These are phyloP conservation scores for Penicillium sp. DNA, from an alignment of 2,329 filamentous ascomycete species.

Conservation along the genomic window DNA sequence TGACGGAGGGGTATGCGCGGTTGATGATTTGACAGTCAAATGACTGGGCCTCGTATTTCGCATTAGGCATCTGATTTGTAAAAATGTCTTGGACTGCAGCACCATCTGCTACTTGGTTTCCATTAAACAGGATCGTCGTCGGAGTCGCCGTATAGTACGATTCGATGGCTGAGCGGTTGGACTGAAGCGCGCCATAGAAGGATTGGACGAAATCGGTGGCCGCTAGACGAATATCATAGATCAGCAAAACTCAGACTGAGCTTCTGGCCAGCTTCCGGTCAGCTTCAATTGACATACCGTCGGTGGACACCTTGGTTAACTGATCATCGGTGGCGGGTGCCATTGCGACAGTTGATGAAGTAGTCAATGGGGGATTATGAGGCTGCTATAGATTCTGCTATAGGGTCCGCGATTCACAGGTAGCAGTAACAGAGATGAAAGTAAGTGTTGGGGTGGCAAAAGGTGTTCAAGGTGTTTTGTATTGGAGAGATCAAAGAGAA, in stretches of 20 bases:
- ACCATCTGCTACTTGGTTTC: slow-evolving; percentile 66
- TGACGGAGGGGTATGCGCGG: slow-evolving; percentile 65
- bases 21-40: slow-evolving; percentile 81
- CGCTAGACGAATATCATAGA: slow-evolving; percentile 51
- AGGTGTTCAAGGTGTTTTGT: too few relatives aligned
- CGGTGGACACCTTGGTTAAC: slow-evolving; percentile 47
- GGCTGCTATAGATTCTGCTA: neutral
- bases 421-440: too few relatives aligned
- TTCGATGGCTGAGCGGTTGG: slow-evolving; percentile 59
- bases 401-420: too few relatives aligned
- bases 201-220: slow-evolving; percentile 72
- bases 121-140: slow-evolving; percentile 79
- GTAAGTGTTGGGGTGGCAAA: too few relatives aligned
- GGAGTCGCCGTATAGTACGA: slow-evolving; percentile 69
- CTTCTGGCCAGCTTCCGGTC: neutral
- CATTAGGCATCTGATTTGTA: slow-evolving; percentile 64
- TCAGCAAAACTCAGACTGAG: neutral
- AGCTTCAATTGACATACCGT: slow-evolving; percentile 38
- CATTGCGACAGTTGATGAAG: slow-evolving; percentile 29
- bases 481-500: slow-evolving; percentile 4
- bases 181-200: slow-evolving; percentile 77
- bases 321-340: slow-evolving; percentile 37
- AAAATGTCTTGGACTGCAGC: slow-evolving; percentile 71
- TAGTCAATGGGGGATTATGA: neutral
- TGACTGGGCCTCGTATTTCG: slow-evolving; percentile 74